Conservation (phyloP, 1,139 yeast species). For the Candida frijolesensis region DNA sequence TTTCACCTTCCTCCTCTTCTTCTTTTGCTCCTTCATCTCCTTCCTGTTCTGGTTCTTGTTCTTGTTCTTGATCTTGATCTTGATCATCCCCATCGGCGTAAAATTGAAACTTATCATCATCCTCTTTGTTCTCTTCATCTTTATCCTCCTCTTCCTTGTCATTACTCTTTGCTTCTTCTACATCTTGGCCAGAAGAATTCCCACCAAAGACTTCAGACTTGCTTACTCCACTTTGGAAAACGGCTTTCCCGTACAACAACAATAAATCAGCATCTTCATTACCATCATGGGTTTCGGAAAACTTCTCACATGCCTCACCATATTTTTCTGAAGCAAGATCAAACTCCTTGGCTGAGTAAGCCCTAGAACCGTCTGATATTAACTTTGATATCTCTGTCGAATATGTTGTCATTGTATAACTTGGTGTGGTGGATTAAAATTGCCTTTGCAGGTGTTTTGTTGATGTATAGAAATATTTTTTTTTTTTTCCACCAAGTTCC, state of each 20-base stretch:
- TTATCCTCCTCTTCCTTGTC: constrained; percentile 18
- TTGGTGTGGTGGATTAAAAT: neutral
- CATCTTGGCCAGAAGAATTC: constrained; percentile 31
- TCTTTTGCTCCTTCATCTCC: constrained; percentile 37
- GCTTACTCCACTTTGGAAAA: constrained; percentile 76
- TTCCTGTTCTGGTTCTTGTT: constrained; percentile 15
- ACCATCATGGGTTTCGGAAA: constrained; percentile 45
- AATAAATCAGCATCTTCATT: constrained; percentile 73
- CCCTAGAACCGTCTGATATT: constrained; percentile 60
- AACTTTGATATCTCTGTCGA: constrained; percentile 41
- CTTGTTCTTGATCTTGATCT: too few species aligned
- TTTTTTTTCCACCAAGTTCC: too few species aligned
- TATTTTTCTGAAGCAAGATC: constrained; percentile 72
- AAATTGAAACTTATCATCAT: constrained; percentile 53
- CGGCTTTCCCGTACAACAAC: constrained; percentile 75
- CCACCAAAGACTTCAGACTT: constrained; percentile 83
- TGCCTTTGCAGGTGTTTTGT: neutral
- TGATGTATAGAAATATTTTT: neutral
- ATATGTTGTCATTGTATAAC: constrained; percentile 3
- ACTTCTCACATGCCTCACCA: constrained; percentile 71
- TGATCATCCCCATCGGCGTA: constrained; percentile 48
- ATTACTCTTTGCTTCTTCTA: constrained; percentile 15
- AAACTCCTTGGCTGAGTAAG: constrained; percentile 63
- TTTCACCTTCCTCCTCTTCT: constrained; percentile 31
- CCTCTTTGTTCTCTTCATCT: constrained; percentile 22